These are phyloP conservation scores for Globisporangium acanthophoron DNA, from an alignment of 352 stramenopile genomes.

Conservation along the genomic window DNA sequence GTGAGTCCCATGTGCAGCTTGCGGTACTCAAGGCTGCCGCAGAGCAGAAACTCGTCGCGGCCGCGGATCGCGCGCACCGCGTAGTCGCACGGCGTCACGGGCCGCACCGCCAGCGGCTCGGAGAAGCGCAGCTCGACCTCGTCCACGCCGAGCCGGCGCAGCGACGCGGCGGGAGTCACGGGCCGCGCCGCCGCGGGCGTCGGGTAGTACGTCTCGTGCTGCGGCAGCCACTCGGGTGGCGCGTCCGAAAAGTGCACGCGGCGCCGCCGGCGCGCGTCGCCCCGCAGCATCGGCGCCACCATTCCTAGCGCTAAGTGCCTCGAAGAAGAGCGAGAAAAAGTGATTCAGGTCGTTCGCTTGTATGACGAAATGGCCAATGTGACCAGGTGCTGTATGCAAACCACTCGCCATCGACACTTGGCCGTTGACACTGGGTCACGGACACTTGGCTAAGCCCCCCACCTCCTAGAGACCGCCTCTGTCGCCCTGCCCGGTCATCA, in stretches of 20 bases:
- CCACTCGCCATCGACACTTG: too few species aligned
- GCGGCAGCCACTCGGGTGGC: constrained; percentile 16
- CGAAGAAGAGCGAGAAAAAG: too few species aligned
- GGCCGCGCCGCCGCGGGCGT: constrained; percentile 24
- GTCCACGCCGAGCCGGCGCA: constrained; percentile 48
- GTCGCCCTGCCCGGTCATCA: background rate
- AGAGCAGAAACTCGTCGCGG: constrained; percentile 47
- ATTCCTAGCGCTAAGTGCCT: too few species aligned
- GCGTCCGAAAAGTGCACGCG: constrained; percentile 53
- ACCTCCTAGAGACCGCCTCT: too few species aligned
- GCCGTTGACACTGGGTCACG: too few species aligned
- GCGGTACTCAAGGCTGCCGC: constrained; percentile 37
- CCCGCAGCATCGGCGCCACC: background rate
- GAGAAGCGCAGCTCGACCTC: constrained; percentile 65
- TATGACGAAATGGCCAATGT: too few species aligned
- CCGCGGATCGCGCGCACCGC: constrained; percentile 42
- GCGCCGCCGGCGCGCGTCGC: constrained; percentile 5
- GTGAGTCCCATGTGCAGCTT: constrained; percentile 38
- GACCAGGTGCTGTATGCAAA: too few species aligned
- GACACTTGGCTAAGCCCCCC: too few species aligned
- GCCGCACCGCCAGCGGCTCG: constrained; percentile 31
- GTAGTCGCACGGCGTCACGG: constrained; percentile 31
- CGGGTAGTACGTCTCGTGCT: constrained; percentile 42
- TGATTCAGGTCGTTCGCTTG: too few species aligned
- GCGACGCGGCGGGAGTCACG: constrained; percentile 41